Base-by-base conservation (phyloP, 805 yeast genomes). In the Clavispora vitiphila region DNA sequence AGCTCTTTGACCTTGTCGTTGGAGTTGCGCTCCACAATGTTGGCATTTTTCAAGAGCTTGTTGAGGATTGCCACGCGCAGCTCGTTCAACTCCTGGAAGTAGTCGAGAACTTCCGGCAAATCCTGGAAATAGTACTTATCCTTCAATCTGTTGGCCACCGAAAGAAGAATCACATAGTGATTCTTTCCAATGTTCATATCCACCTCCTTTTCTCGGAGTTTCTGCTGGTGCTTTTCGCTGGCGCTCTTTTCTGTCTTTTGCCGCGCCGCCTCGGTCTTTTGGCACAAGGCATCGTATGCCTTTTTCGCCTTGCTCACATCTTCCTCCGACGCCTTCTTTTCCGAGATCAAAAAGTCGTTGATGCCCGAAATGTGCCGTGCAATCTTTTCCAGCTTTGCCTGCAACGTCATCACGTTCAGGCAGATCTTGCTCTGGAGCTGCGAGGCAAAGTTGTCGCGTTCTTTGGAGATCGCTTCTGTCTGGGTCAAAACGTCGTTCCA, bases 111-210 rank as follows among this genome's bases (percentile, higher is more conserved):
- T 61, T 90, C 96, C 0, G 99, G 99, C 20, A 89, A 67, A 61
- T 93, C 98, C 65, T 91, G 97, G 58, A 84, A 89, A 61, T 72
- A 90, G 65, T 80, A 89, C 62, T 93, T 93, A 62, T 91, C 98
- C 64, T 93, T 93, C 44, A 90, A 67, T 46, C 98, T 74, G 64
- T 93, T 93, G 40, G 96, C 93, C 21, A 86, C 78, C 54, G 80
- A 85, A 57, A 93, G 82, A 50, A 79, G 79, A 43, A 93, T 76
- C 50, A 93, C 64, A 61, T 93, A 93, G 23, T 75, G 74, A 64
- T 91, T 91, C 61, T 93, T 93, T n/a, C 83, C 80, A 42, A 75
- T 74, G 61, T 89, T 85, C 99, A 93, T 93, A 26, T 84, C 93
- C 4, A 66, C 57, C 55, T 84, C 84, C 49, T 79, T 80, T 23